phyloP scores from a whole-genome alignment of 805 yeast genomes.

The Lachancea cidri region DNA sequence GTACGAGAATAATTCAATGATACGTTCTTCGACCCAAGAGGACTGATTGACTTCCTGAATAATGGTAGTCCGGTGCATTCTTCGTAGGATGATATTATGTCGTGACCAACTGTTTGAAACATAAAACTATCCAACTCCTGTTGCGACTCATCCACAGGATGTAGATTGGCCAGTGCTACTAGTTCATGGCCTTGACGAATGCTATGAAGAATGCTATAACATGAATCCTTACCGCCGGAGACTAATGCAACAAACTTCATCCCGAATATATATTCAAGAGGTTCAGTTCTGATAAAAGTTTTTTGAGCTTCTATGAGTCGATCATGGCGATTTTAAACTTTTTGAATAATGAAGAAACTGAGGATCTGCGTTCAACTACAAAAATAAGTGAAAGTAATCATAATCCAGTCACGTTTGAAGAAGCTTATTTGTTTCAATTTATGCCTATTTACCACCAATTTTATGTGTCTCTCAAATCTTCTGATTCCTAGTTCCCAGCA shows the following conservation, averaged over 20 bases:
- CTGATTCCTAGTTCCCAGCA: no score
- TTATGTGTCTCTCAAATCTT: no score
- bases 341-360: no score
- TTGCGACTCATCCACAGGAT: slow-evolving; percentile 46
- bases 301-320: no score
- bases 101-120: slow-evolving; percentile 98
- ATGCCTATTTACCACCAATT: no score
- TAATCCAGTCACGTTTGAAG: no score
- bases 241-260: slow-evolving; percentile 93
- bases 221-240: slow-evolving; percentile 96
- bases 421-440: no score
- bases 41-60: slow-evolving; percentile 55
- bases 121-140: slow-evolving; percentile 90
- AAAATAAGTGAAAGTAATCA: no score
- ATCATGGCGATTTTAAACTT: no score
- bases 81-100: slow-evolving; percentile 57
- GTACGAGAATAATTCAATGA: slow-evolving; percentile 66
- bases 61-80: slow-evolving; percentile 77
- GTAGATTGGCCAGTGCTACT: slow-evolving; percentile 77
- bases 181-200: slow-evolving; percentile 80
- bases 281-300: no score
- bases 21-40: slow-evolving; percentile 58
- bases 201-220: slow-evolving; percentile 84
- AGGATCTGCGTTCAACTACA: no score
- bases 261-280: no score